Evolutionary conservation across 306 rosid genomes (phyloP).

Genomic region (Begonia masoniana): DNA sequence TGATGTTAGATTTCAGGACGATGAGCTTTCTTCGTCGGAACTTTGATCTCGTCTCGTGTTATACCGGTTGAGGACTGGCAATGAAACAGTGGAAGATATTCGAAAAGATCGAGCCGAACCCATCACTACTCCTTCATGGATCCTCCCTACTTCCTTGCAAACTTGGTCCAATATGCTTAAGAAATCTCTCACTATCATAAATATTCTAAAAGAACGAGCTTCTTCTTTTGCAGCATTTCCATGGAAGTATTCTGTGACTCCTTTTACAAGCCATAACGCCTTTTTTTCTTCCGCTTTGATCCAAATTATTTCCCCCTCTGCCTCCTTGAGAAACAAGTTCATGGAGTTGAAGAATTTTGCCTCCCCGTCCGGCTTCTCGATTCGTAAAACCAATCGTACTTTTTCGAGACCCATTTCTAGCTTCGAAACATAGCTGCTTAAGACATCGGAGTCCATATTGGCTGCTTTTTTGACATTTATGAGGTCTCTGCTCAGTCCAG

Average conservation of each 20-base stretch:
- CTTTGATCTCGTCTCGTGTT: slow-evolving; percentile 52
- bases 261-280: slow-evolving; percentile 76
- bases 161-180: slow-evolving; percentile 68
- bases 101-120: slow-evolving; percentile 89
- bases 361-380: slow-evolving; percentile 50
- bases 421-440: slow-evolving; percentile 75
- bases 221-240: slow-evolving; percentile 81
- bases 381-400: slow-evolving; percentile 60
- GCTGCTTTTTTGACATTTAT: slow-evolving; percentile 76
- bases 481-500: slow-evolving; percentile 86
- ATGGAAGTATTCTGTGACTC: slow-evolving; percentile 80
- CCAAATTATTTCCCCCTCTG: slow-evolving; percentile 60
- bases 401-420: slow-evolving; percentile 90
- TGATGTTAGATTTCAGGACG: slow-evolving; percentile 29
- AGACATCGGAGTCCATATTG: slow-evolving; percentile 95
- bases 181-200: slow-evolving; percentile 90
- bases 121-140: slow-evolving; percentile 68
- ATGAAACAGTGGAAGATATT: slow-evolving; percentile 56
- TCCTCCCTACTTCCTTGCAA: slow-evolving; percentile 87
- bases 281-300: slow-evolving; percentile 66
- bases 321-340: slow-evolving; percentile 61
- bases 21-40: slow-evolving; percentile 88
- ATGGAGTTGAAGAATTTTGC: slow-evolving; percentile 67
- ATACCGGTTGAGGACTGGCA: slow-evolving; percentile 82
- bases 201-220: slow-evolving; percentile 93